Conservation (phyloP, 345 rosid genomes). For the Turritis glabra region DNA sequence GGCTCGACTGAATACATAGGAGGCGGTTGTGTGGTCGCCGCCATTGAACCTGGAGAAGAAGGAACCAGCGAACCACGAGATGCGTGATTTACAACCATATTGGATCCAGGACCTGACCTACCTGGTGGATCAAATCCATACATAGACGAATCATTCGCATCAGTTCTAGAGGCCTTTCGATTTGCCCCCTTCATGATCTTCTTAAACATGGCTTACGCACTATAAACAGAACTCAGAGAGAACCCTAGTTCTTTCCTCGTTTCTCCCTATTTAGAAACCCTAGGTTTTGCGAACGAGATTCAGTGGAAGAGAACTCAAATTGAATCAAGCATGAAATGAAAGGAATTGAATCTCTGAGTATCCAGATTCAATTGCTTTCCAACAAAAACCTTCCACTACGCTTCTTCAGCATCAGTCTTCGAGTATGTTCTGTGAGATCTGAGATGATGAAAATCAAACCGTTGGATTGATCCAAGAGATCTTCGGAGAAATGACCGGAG, state of each 20-base stretch:
- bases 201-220: constrained; percentile 60
- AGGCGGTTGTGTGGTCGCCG: constrained; percentile 39
- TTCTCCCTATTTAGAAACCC: constrained; percentile 21
- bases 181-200: constrained; percentile 79
- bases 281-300: constrained; percentile 9
- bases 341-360: constrained; percentile 5
- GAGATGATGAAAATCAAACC: constrained; percentile 6
- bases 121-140: constrained; percentile 46
- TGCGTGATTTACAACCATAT: constrained; percentile 68
- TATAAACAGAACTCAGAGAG: background rate
- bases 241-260: constrained; percentile 2
- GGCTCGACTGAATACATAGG: constrained; percentile 67
- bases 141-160: constrained; percentile 47
- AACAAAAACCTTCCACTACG: constrained; percentile 7
- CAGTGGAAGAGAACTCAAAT: constrained; percentile 18
- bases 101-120: constrained; percentile 43
- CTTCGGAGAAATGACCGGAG: constrained; percentile 4
- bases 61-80: constrained; percentile 48
- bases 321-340: constrained; percentile 18
- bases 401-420: background rate
- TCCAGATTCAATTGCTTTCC: constrained; percentile 21
- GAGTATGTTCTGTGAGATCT: constrained; percentile 25
- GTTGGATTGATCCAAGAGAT: constrained; percentile 17
- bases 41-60: constrained; percentile 18
- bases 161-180: constrained; percentile 68